phyloP scores from a whole-genome alignment of 2,329 filamentous ascomycete genomes.

The Penicillium sp. region DNA sequence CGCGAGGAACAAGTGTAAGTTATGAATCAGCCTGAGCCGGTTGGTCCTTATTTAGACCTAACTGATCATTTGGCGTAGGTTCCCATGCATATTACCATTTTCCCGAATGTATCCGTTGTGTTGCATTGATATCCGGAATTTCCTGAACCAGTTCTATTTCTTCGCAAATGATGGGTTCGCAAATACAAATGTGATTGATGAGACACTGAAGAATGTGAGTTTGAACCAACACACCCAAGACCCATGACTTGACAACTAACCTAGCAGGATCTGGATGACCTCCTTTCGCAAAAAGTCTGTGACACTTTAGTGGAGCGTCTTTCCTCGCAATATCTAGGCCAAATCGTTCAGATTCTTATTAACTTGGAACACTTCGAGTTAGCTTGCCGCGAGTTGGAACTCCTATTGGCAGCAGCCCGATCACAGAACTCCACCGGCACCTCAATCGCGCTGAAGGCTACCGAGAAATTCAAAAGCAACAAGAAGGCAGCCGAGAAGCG shows the following conservation, averaged over 20 bases:
- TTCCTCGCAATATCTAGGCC: slow-evolving; percentile 88
- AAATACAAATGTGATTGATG: slow-evolving; percentile 83
- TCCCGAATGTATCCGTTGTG: slow-evolving; percentile 99
- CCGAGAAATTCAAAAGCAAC: slow-evolving; percentile 79
- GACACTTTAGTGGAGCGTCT: slow-evolving; percentile 83
- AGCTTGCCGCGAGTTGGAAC: slow-evolving; percentile 85
- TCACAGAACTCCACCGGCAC: slow-evolving; percentile 76
- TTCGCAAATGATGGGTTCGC: slow-evolving; percentile 97
- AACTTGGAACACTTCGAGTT: slow-evolving; percentile 96
- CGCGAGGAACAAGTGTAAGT: slow-evolving; percentile 71
- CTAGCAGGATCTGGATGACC: slow-evolving; percentile 77
- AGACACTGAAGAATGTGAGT: slow-evolving; percentile 73
- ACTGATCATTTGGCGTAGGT: slow-evolving; percentile 50
- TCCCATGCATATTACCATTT: slow-evolving; percentile 93
- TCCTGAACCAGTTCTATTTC: slow-evolving; percentile 96
- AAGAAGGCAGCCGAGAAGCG: slow-evolving; percentile 97
- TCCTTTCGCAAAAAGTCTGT: slow-evolving; percentile 91
- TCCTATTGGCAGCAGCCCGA: slow-evolving; percentile 77
- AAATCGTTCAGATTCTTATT: slow-evolving; percentile 97
- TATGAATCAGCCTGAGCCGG: neutral
- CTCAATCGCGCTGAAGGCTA: slow-evolving; percentile 75
- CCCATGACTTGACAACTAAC: slow-evolving; percentile 11
- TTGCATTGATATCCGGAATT: slow-evolving; percentile 97
- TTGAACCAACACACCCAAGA: neutral
- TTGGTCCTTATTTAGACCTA: neutral